Evolutionary conservation across 208 protist genomes (phyloP).

Genomic region (Acanthamoeba rhysodes): DNA sequence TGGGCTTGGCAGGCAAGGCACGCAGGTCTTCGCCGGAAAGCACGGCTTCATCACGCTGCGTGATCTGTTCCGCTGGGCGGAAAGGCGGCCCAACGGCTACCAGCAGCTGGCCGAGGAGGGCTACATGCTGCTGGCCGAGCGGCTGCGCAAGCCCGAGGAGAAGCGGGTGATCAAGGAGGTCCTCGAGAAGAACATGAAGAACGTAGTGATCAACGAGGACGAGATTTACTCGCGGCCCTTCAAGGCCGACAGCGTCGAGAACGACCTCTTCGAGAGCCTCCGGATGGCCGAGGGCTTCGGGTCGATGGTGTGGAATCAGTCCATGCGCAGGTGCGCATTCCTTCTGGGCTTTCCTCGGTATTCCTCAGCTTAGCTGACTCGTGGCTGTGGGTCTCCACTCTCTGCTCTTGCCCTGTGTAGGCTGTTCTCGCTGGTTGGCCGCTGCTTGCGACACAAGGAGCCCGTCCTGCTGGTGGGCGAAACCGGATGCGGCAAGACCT

Average conservation of each 20-base stretch:
- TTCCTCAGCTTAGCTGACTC: no score
- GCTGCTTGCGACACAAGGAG: conserved; percentile 89
- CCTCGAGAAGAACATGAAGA: conserved; percentile 89
- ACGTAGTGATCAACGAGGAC: conserved; percentile 83
- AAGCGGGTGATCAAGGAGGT: conserved; percentile 95
- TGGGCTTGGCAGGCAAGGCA: conserved; percentile 85
- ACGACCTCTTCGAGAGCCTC: conserved; percentile 1
- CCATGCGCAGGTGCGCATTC: conserved; percentile 91
- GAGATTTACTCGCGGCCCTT: conserved; percentile 77
- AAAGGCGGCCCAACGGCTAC: conserved; percentile 94
- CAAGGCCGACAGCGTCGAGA: not conserved
- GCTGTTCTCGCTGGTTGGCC: conserved; percentile 97
- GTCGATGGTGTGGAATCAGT: conserved; percentile 97
- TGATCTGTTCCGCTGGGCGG: conserved; percentile 99
- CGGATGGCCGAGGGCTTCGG: conserved; percentile 58
- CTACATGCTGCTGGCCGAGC: conserved; percentile 99
- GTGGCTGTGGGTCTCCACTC: no score
- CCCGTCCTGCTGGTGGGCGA: conserved; percentile 99
- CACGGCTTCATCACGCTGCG: conserved; percentile 99
- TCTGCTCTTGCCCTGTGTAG: conserved; percentile 75
- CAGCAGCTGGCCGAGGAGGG: conserved; percentile 96
- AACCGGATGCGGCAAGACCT: conserved; percentile 99
- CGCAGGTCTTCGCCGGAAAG: conserved; percentile 99
- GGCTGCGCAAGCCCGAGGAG: conserved; percentile 96
- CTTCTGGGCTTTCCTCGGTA: no score